Evolutionary conservation across 2,329 filamentous ascomycete species (phyloP), one percentile per base, ranked within the genome.

Genomic region (Ophiostoma montium): DNA sequence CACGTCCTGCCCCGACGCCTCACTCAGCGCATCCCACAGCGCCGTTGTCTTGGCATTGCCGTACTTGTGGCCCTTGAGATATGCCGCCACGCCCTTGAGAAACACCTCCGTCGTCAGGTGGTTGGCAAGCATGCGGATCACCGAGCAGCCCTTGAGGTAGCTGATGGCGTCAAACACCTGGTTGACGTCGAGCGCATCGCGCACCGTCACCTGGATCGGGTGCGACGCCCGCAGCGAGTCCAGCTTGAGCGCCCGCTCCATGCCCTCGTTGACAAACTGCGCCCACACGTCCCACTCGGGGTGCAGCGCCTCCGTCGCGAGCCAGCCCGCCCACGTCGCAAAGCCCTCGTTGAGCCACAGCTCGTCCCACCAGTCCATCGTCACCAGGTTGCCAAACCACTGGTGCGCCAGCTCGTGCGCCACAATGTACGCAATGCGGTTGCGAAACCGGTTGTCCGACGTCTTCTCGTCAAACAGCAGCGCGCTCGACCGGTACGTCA

Each of bases 331-430:
- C 90, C 90, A 96, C 3, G 92, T 98, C 38, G 92, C 92, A 62
- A 98, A 98, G 12, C 89, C 89, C 66, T 96, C 90, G 64, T 96
- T 96, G 48, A 96, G 76, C 90, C 90, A 96, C 8, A 96, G 70
- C 49, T 89, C 90, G 65, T 95, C 88, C 90, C 90, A 96, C 74
- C 94, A 95, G 65, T 95, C 88, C 88, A 95, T 95, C 48, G 90
- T 95, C 27, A 95, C 90, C 48, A 95, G 70, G 68, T 96, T 95
- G 54, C 90, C 90, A 61, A 96, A 96, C 90, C 90, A 96, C 67
- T 95, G 90, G 67, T 96, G 90, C 36, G 90, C 92, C 54, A 98
- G 74, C 65, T 98, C 92, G 66, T 98, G 92, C n/a, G 92, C 90
- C 46, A 96, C 89, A 50, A 96, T 89, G 60, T 98, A 96, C 31